Evolutionary conservation across 768 basidiomycete species (phyloP), one percentile per base, ranked within the genome.

Genomic region (Trametes cinnabarina): DNA sequence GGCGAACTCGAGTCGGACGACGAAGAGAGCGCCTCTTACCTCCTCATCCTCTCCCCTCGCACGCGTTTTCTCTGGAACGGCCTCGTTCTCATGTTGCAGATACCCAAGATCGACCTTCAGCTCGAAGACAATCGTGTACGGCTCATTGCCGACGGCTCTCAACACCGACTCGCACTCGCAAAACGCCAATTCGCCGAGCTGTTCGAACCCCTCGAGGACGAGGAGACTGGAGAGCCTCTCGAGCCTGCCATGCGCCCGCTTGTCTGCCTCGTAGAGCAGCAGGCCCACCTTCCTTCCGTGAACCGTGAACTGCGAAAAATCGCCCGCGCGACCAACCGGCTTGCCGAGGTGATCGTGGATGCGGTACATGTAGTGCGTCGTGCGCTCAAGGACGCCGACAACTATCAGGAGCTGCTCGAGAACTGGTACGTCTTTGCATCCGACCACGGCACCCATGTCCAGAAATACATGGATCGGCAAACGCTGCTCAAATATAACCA

Each of bases 371-470:
- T 90, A 58, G 92, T 98, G 19, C 86, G 88, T 30, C 80, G 76
- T 35, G 84, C 88, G 3, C 76, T 94, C 51, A 76, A 76, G 28
- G 76, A 80, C 41, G 78, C 83, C 0, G 74, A 75, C 32, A 86
- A 82, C 37, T 85, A 84, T 54, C 94, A 95, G 68, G 95, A 97
- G 61, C 75, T 94, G 37, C 77, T 94, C 55, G 92, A 91, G 63
- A 95, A 91, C 69, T 99, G 96, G 94, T 98, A 92, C 67, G 74
- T 85, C 25, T 98, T 97, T 68, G 94, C 94, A n/a, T 94, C 95
- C 12, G 94, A 98, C 64, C 93, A 97, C 69, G 94, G 94, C 1
- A 86, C 90, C 59, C 90, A 95, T 65, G 91, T 89, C 9, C 88
- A 93, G 66, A 85, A 87, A 63, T 86, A 90, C 69, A 91, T 97